Base-by-base conservation (phyloP, 306 rosid genomes). In the Trifolium fragiferum region DNA sequence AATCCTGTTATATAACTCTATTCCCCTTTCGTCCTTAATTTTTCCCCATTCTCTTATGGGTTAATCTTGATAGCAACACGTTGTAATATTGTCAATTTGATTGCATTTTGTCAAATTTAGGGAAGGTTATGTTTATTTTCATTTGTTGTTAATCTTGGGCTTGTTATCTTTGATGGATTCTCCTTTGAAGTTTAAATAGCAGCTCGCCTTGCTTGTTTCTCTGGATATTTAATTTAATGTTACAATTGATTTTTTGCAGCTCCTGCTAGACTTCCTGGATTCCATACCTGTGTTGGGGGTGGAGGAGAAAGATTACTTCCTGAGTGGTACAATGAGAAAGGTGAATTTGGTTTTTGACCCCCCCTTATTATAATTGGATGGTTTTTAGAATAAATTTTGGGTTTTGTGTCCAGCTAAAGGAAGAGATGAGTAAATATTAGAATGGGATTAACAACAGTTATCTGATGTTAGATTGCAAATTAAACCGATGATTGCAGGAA, bases 181-280 rank as follows among this genome's bases (percentile, higher is more conserved):
- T 44, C 18, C 23, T 38, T 44, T 27, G 16, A 51, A 53, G 25
- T 67, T 33, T 37, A 70, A 67, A 44, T 19, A 75, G 66, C 57
- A 72, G 9, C 53, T 64, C 37, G 68, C 55, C 58, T 65, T 81
- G 6, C 35, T 68, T 16, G 53, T 68, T 37, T 40, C 46, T 6
- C 53, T 69, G 40, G 58, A 30, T 70, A 47, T 54, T 35, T 18
- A 76, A 33, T 58, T 70, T 65, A 38, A 41, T 70, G 47, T 49
- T 57, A 21, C 69, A 41, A 30, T 69, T 82, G 68, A 44, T 70
- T 73, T 72, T 69, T 81, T 82, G 86, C 93, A 94, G 99, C 96
- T 72, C 98, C 99, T 83, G 96, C 96, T 72, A 90, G 99, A 86
- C 99, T 94, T 79, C 99, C 99, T 37, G 97, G 97, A 47, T 92